phyloP scores from a whole-genome alignment of 139 green algal species.

The Zygnema cylindricum region DNA sequence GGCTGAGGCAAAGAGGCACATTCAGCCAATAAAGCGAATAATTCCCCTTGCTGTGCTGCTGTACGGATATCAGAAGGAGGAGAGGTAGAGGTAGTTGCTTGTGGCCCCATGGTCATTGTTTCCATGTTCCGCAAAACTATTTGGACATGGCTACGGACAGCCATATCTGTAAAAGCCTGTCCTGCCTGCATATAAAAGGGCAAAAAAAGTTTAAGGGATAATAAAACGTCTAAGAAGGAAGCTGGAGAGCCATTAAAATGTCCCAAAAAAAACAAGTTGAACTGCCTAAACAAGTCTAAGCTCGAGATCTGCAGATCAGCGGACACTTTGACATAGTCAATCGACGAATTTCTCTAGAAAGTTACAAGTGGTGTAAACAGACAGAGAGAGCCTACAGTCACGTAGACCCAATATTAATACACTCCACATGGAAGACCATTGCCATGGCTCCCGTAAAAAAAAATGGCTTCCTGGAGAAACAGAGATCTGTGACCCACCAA shows the following conservation, averaged over 20 bases:
- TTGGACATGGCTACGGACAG: background rate
- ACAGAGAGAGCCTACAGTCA: too few relatives aligned
- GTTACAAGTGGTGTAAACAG: too few relatives aligned
- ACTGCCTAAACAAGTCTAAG: too few relatives aligned
- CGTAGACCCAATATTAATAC: too few relatives aligned
- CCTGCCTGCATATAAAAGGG: background rate
- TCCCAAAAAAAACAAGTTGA: too few relatives aligned
- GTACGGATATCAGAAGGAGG: background rate
- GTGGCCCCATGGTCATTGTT: background rate
- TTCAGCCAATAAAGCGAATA: slow-evolving; percentile 45
- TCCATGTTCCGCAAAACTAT: background rate
- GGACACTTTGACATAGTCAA: too few relatives aligned
- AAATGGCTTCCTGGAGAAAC: slow-evolving; percentile 11
- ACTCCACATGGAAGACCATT: too few relatives aligned
- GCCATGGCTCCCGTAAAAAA: background rate
- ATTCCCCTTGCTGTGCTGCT: slow-evolving; percentile 3
- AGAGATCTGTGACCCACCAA: background rate
- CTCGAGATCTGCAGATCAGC: too few relatives aligned
- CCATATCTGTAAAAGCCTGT: background rate
- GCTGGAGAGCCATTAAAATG: too few relatives aligned
- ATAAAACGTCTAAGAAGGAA: too few relatives aligned
- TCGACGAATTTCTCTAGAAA: too few relatives aligned
- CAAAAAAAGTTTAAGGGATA: background rate
- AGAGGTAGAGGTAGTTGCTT: background rate
- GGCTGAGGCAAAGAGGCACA: background rate